Base-by-base conservation (phyloP, 148 eudicot species). In the Talinum fruticosum region DNA sequence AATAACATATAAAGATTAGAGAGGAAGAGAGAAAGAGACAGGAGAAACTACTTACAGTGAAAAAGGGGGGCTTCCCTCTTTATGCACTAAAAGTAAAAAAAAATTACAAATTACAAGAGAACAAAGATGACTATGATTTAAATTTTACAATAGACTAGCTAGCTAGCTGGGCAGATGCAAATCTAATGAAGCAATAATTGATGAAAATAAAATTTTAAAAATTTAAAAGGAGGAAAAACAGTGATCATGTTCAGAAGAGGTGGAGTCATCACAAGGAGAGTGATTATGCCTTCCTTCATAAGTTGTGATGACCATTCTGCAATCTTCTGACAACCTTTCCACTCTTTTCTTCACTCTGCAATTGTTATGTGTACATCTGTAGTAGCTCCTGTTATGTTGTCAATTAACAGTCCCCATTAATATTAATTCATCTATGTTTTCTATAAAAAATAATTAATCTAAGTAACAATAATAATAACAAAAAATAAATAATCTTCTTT, bases 201-300 rank as follows among this genome's bases (percentile, higher is more conserved):
- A 23, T 2, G 23, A 36, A 21, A 18, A 35, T 19, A 23, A 35
- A 34, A 69, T 5, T 13, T 34, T 8, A 3, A 76, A n/a, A n/a
- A n/a, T n/a, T 66, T 84, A 91, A 71, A 85, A 91, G 2, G 96
- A 89, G 18, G 96, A 82, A 81, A 88, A 91, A 32, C 93, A 83
- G 36, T 88, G 81, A 62, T 82, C 91, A 69, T 84, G 89, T 2
- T 91, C 93, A 1, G 91, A 82, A 74, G 90, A 87, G 75, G 79
- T 88, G 10, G 93, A 83, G 64, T 92, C 97, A 32, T 92, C 91
- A 57, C 80, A 86, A 34, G 97, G 97, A 69, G 89, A 76, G 71
- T 93, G 97, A 76, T 84, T 89, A 78, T 93, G 97, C 70, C 94
- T 83, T 28, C 97, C 97, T 85, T 93, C 97, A 29, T 93, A 93